Percentiles rank a stretch among this genome's conserved stretches.
These are phyloP conservation scores for Akanthomyces lecanii DNA, from an alignment of 2,329 filamentous ascomycete species.

Conservation along the genomic window DNA sequence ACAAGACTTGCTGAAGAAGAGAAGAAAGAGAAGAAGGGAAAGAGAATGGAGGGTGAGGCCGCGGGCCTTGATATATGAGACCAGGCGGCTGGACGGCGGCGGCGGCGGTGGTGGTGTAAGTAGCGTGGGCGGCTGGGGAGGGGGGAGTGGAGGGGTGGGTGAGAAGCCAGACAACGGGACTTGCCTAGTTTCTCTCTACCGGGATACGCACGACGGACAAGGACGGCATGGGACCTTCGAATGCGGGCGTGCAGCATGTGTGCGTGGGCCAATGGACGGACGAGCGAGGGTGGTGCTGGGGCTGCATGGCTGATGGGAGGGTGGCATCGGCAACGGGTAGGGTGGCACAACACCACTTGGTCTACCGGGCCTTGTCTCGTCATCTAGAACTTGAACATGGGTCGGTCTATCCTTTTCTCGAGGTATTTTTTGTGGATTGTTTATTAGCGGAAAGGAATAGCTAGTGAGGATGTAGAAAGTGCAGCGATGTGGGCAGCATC, in stretches of 20 bases:
- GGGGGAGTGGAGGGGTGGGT: not conserved
- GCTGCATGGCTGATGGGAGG: conserved; percentile 6
- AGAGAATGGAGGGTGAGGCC: conserved; percentile 33
- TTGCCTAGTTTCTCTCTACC: not conserved
- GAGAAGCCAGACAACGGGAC: not conserved
- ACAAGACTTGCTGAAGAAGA: conserved; percentile 51
- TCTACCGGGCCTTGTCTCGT: not conserved
- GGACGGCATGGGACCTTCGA: not conserved
- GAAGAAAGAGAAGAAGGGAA: conserved; percentile 39
- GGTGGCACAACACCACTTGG: not conserved
- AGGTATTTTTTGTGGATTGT: no score
- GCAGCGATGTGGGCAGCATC: no score
- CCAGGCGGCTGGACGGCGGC: not conserved
- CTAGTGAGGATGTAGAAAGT: no score
- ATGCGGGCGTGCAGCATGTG: conserved; percentile 1
- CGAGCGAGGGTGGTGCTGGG: not conserved
- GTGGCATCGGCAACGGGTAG: conserved; percentile 1
- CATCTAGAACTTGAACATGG: not conserved
- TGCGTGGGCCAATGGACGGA: conserved; percentile 5
- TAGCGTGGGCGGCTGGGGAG: not conserved
- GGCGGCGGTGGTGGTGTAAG: no score
- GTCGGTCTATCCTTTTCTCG: no score
- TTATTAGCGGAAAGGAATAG: no score
- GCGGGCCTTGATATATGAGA: conserved; percentile 20
- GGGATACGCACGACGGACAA: not conserved